Percentiles rank a stretch among this genome's conserved stretches.
Evolutionary conservation across 2,329 filamentous ascomycete species (phyloP).

Genomic region (Mollisia scopiformis): DNA sequence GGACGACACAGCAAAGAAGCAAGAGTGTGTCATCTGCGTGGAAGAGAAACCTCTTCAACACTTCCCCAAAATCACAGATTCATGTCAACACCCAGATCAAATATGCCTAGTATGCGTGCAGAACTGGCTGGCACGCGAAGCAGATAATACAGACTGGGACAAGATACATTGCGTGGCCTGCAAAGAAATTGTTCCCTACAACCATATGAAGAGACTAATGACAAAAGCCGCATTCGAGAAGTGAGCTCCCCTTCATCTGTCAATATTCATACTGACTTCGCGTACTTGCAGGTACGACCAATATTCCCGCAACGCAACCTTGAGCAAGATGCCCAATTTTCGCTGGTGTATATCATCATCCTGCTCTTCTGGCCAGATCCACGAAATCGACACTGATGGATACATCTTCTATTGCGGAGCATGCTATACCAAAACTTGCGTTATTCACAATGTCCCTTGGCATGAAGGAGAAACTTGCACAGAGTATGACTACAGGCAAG

Average conservation of each 20-base stretch:
- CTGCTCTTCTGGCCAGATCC: slow-evolving; percentile 2
- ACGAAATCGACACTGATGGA: background rate
- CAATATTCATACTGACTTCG: background rate
- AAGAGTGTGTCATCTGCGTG: background rate
- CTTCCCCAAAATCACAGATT: background rate
- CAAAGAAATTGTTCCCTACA: background rate
- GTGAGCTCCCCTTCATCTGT: background rate
- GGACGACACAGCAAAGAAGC: background rate
- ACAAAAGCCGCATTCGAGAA: background rate
- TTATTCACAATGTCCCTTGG: background rate
- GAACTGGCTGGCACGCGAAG: background rate
- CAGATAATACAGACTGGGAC: background rate
- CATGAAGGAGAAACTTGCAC: background rate
- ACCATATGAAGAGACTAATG: background rate
- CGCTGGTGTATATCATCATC: background rate
- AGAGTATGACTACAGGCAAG: background rate
- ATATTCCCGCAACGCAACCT: background rate
- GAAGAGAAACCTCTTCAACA: background rate
- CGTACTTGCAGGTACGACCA: background rate
- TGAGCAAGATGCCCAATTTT: background rate
- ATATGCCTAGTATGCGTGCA: background rate
- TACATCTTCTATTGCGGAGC: background rate
- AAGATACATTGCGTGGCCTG: background rate
- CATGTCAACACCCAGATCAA: background rate
- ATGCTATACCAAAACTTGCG: background rate